Evolutionary conservation across 768 basidiomycete genomes (phyloP), one percentile per base, ranked within the genome.

Genomic region (Phylloporus scabripes): DNA sequence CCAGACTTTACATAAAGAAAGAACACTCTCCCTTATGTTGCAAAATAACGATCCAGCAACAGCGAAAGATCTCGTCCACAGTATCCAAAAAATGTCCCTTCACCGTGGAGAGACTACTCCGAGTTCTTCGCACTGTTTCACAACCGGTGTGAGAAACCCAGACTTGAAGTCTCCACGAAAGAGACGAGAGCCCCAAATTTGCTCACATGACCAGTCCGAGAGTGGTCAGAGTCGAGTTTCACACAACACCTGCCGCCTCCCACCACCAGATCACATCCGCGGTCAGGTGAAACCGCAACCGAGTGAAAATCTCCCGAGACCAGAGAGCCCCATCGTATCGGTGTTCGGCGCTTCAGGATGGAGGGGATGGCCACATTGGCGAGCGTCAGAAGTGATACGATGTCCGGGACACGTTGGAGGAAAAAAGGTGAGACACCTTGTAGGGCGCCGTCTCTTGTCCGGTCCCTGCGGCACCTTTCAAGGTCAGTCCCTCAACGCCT

Each of bases 381-480:
- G n/a, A n/a, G n/a, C n/a, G n/a, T n/a, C n/a, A n/a, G n/a, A n/a
- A n/a, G n/a, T n/a, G n/a, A n/a, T n/a, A n/a, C n/a, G n/a, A n/a
- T n/a, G n/a, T 49, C 21, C 10, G 45, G 32, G 36, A 49, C 51
- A 37, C 53, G 4, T 31, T 36, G 56, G 50, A 51, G 18, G 56
- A 48, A 46, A 43, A 51, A 59, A 52, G 40, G 53, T 18, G 42
- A 11, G 15, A 21, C 11, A 4, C 21, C 49, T 20, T 14, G 37
- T 15, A 28, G 24, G 33, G 10, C 9, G 0, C 15, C 17, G 24
- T 42, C 34, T 14, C 31, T 45, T 66, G 69, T 74, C 78, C 73
- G 58, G 68, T 76, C 77, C 70, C 77, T 72, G 68, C 75, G 66
- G 70, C 76, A 72, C 73, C 12, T 79, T 75, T 74, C 75, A 79